A percentile compares a stretch with the other conserved stretches of the same genome.
Evolutionary conservation across 2,329 filamentous ascomycete genomes (phyloP).

Genomic region (Monilinia laxa): DNA sequence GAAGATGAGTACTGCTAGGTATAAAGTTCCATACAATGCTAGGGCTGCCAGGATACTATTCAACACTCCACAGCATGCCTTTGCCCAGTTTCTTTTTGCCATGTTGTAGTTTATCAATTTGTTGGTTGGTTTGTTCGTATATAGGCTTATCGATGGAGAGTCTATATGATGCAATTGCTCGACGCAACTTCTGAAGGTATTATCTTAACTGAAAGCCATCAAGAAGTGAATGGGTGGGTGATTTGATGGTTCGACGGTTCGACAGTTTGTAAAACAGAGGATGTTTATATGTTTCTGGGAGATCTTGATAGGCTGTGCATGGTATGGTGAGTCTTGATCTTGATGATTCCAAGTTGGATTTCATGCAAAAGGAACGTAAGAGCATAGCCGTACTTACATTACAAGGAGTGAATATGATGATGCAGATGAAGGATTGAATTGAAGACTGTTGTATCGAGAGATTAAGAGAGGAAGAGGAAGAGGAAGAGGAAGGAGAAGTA

Average conservation of each 20-base stretch:
- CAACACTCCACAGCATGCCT: constrained; percentile 34
- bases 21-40: constrained; percentile 35
- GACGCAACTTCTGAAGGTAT: neutral
- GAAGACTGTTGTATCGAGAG: constrained; percentile 25
- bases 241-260: constrained; percentile 18
- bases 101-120: constrained; percentile 24
- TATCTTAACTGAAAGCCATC: constrained; percentile 12
- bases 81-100: constrained; percentile 34
- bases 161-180: neutral
- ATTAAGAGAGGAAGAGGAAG: constrained; percentile 27
- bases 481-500: constrained; percentile 22
- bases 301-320: neutral
- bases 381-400: constrained; percentile 22
- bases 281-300: neutral
- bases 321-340: neutral
- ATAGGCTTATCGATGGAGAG: neutral
- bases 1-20: constrained; percentile 34
- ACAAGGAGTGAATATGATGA: constrained; percentile 21
- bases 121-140: constrained; percentile 4
- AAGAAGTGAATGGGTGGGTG: neutral
- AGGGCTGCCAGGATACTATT: constrained; percentile 38
- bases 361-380: neutral
- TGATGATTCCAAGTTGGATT: neutral
- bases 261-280: constrained; percentile 24
- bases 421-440: constrained; percentile 10